Conservation (phyloP, 2,329 filamentous ascomycete genomes). For the Aphanoascus verrucosus region DNA sequence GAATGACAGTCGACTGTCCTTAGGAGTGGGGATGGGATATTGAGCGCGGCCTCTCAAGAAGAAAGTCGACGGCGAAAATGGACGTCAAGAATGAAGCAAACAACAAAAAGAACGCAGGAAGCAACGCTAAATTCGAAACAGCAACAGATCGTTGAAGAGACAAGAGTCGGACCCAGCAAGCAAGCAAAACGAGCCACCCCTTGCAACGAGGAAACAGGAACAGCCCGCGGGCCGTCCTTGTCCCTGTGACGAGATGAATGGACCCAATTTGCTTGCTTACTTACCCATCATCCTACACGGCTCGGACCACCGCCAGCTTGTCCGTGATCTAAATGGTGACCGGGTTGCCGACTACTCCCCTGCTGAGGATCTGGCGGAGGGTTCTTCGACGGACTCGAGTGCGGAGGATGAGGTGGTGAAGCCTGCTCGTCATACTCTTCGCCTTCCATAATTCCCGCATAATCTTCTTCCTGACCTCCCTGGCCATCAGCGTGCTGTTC, state of each 20-base stretch:
- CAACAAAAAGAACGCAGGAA: background rate
- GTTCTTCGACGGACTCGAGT: constrained; percentile 57
- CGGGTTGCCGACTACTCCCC: background rate
- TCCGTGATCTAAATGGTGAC: constrained; percentile 16
- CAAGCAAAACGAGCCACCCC: constrained; percentile 10
- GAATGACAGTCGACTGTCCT: background rate
- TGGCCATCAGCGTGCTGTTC: constrained; percentile 34
- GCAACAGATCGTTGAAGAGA: background rate
- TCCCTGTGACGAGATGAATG: background rate
- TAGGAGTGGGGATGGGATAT: constrained; percentile 8
- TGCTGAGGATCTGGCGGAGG: constrained; percentile 38
- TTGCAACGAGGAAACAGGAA: background rate
- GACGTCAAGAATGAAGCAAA: constrained; percentile 3
- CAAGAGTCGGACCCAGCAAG: constrained; percentile 1
- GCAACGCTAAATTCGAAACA: background rate
- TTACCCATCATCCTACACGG: constrained; percentile 15
- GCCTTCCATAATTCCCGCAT: constrained; percentile 24
- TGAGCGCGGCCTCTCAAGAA: background rate
- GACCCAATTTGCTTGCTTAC: constrained; percentile 7
- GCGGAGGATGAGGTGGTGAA: constrained; percentile 26
- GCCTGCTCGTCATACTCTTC: constrained; percentile 44
- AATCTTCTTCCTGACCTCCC: constrained; percentile 41
- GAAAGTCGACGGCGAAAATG: background rate
- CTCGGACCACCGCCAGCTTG: constrained; percentile 21
- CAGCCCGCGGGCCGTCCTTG: background rate